A percentile compares a stretch with the other conserved stretches of the same genome.
These are phyloP conservation scores for Xylaria castorea DNA, from an alignment of 495 filamentous ascomycete genomes.

Conservation along the genomic window DNA sequence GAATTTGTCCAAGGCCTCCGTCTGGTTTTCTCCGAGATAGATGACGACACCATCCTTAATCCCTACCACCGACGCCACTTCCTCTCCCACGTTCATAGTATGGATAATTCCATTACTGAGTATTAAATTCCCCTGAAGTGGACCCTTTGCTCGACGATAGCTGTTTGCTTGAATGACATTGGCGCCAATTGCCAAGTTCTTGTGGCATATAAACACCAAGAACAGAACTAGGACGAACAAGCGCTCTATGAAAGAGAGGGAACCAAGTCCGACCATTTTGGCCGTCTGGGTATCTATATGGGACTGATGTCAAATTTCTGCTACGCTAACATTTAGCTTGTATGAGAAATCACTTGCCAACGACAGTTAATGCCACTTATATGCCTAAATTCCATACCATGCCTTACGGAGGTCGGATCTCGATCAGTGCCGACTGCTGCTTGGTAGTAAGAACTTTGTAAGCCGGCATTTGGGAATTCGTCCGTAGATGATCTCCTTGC, in stretches of 20 bases:
- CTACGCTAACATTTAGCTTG: background rate
- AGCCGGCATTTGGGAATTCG: slow-evolving; percentile 19
- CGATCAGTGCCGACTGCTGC: background rate
- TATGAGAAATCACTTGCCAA: background rate
- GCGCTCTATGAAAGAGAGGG: background rate
- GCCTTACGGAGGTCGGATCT: background rate
- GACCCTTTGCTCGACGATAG: background rate
- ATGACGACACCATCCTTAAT: slow-evolving; percentile 34
- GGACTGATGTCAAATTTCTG: background rate
- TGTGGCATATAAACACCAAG: background rate
- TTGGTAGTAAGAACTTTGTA: slow-evolving; percentile 14
- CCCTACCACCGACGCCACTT: slow-evolving; percentile 32
- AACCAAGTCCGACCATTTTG: background rate
- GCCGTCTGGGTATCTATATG: too few relatives aligned
- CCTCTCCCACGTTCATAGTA: slow-evolving; percentile 32
- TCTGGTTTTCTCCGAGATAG: slow-evolving; percentile 36
- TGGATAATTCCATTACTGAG: slow-evolving; percentile 37
- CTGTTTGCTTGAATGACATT: background rate
- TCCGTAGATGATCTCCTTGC: background rate
- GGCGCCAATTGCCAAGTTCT: background rate
- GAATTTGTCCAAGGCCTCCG: slow-evolving; percentile 22
- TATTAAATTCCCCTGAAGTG: slow-evolving; percentile 25
- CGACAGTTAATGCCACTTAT: background rate
- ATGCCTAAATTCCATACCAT: background rate
- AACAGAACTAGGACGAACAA: background rate